phyloP scores from a whole-genome alignment of 2,329 filamentous ascomycete genomes.

The Cladosporium oxysporum region DNA sequence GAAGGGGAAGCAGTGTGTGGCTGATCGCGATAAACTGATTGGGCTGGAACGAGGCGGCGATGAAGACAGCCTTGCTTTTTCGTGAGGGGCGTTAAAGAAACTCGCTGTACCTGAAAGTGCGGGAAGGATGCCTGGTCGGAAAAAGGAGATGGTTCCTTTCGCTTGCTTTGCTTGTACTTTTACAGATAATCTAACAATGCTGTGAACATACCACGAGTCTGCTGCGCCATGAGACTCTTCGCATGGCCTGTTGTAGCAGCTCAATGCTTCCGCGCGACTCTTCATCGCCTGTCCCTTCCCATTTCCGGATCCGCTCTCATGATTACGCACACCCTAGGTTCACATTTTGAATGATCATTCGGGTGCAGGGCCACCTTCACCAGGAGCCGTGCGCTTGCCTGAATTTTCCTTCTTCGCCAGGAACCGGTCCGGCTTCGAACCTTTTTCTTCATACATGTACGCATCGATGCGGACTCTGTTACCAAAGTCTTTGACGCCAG shows the following conservation, averaged over 20 bases:
- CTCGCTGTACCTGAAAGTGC: background rate
- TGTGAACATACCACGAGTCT: background rate
- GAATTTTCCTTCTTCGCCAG: background rate
- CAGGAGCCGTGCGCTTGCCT: background rate
- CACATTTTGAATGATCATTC: background rate
- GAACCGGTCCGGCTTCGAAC: constrained; percentile 6
- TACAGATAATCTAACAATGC: constrained; percentile 3
- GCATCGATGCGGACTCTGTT: constrained; percentile 27
- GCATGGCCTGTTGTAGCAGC: background rate
- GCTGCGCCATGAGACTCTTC: background rate
- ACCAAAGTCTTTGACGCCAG: constrained; percentile 28
- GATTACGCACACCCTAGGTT: background rate
- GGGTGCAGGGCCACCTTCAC: background rate
- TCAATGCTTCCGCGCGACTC: background rate
- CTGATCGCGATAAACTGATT: background rate
- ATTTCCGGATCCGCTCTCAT: background rate
- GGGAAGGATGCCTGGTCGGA: background rate
- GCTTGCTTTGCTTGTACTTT: background rate
- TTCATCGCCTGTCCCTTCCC: background rate
- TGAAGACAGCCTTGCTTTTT: background rate
- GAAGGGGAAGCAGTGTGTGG: background rate
- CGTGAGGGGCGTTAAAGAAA: background rate
- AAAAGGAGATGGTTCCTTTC: background rate
- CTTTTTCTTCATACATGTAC: constrained; percentile 27
- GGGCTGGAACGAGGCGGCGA: background rate